Evolutionary conservation across 2,329 filamentous ascomycete species (phyloP), one percentile per base, ranked within the genome.

Genomic region (Ciborinia camelliae): DNA sequence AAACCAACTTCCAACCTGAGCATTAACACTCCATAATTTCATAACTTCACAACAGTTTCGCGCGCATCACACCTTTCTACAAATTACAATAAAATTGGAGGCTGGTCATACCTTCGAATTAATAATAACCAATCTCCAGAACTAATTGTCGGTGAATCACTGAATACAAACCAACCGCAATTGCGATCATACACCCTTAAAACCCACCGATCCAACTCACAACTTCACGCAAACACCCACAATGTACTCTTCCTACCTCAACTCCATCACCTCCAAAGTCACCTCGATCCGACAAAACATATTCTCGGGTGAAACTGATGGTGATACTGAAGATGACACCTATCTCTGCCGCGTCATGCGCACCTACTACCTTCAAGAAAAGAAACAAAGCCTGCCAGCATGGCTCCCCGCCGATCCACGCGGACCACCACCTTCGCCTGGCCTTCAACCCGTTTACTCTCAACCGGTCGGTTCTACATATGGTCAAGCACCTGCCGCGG

Each of bases 351-450:
- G 95, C 73, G 92, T 96, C 43, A 86, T 99, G 32, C 90, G 95
- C 73, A 89, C 87, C 72, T 97, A 98, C 83, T 98, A 99, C 82
- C 86, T 82, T 60, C 93, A 63, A 37, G 63, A 98, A 77, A 95
- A 96, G 75, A 90, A 89, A 71, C 87, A 88, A 28, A 82, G 87
- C 1, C 90, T 93, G 68, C 95, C 95, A 0, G 79, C 82, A 71
- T 98, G 95, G 94, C 87, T 98, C 9, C 92, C 93, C 9, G 88
- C 91, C 7, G 91, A 97, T 76, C 93, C 92, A n/a, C 94, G 91
- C 77, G 86, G 84, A 4, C 80, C 84, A 28, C 71, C 79, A 5
- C 79, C 78, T 14, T 70, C 68, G 71, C 50, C 50, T n/a, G 52
- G 72, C 41, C 77, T 79, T 55, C 80, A 83, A 69, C 76, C 85